Conservation (phyloP, 2,329 filamentous ascomycete genomes). For the Pestalotiopsis sp. region DNA sequence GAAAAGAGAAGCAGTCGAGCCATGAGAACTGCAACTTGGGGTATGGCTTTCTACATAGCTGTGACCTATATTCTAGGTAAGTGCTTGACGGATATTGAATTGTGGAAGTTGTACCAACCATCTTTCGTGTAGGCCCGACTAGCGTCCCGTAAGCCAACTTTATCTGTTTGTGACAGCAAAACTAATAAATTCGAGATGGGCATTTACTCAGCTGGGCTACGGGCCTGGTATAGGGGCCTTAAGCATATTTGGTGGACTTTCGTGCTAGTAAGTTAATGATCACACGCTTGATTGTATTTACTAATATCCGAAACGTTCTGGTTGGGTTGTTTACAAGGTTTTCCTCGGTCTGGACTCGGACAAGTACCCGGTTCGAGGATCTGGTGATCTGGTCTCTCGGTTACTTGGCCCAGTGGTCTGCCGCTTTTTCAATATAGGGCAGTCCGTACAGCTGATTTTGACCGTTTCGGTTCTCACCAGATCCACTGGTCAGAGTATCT, state of each 20-base stretch:
- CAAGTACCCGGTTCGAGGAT: constrained; percentile 47
- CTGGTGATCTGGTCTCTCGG: constrained; percentile 49
- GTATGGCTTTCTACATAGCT: constrained; percentile 50
- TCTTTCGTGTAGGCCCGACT: background rate
- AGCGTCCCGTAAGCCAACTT: background rate
- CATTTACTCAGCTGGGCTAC: constrained; percentile 37
- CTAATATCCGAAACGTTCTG: constrained; percentile 29
- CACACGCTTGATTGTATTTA: too few relatives aligned
- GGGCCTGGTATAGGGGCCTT: constrained; percentile 41
- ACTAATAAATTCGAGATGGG: constrained; percentile 4
- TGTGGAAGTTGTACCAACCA: too few relatives aligned
- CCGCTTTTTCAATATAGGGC: constrained; percentile 49
- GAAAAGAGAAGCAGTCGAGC: constrained; percentile 50
- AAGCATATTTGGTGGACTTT: constrained; percentile 45
- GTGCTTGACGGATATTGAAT: too few relatives aligned
- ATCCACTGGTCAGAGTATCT: constrained; percentile 54
- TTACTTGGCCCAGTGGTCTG: constrained; percentile 46
- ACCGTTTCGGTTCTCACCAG: constrained; percentile 55
- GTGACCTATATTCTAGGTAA: constrained; percentile 47
- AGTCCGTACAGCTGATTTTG: constrained; percentile 50
- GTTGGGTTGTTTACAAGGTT: constrained; percentile 46
- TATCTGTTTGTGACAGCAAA: background rate
- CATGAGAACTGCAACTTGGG: constrained; percentile 46
- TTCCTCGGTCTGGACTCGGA: constrained; percentile 49
- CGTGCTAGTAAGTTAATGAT: constrained; percentile 27